phyloP scores from a whole-genome alignment of 495 filamentous ascomycete genomes.

The Penicillium turbatum region DNA sequence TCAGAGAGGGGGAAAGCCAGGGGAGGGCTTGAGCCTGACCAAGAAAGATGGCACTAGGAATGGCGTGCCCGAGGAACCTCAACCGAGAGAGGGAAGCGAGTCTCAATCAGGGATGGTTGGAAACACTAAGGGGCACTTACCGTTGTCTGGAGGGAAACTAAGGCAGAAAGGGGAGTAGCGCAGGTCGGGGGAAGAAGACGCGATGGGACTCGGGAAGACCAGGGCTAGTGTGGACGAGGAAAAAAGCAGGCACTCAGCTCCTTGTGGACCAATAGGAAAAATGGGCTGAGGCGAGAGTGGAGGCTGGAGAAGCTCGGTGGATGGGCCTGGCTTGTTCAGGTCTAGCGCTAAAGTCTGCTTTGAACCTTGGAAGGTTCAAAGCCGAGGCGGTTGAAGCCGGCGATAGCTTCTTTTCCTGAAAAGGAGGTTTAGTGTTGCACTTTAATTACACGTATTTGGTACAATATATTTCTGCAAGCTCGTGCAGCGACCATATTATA shows the following conservation, averaged over 20 bases:
- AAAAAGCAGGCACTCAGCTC: not conserved
- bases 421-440: constrained; percentile 6
- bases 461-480: not conserved
- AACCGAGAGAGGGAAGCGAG: constrained; percentile 18
- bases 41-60: constrained; percentile 22
- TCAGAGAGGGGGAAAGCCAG: constrained; percentile 9
- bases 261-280: not conserved
- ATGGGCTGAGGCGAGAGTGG: not conserved
- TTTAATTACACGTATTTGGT: constrained; percentile 4
- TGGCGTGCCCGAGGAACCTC: constrained; percentile 42
- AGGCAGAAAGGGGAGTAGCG: constrained; percentile 31
- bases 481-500: not conserved
- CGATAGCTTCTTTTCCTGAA: constrained; percentile 12
- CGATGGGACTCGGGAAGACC: constrained; percentile 31
- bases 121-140: not conserved
- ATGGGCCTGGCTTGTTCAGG: not conserved
- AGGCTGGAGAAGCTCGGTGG: constrained; percentile 14
- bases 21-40: constrained; percentile 1
- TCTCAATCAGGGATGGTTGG: constrained; percentile 16
- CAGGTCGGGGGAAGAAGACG: constrained; percentile 36
- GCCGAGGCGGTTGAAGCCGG: constrained; percentile 34
- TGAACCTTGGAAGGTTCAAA: constrained; percentile 10
- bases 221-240: constrained; percentile 21
- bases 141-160: constrained; percentile 16
- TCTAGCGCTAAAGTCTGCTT: constrained; percentile 15